Conservation (phyloP, 352 stramenopile species). For the Peronosclerospora sorghi region DNA sequence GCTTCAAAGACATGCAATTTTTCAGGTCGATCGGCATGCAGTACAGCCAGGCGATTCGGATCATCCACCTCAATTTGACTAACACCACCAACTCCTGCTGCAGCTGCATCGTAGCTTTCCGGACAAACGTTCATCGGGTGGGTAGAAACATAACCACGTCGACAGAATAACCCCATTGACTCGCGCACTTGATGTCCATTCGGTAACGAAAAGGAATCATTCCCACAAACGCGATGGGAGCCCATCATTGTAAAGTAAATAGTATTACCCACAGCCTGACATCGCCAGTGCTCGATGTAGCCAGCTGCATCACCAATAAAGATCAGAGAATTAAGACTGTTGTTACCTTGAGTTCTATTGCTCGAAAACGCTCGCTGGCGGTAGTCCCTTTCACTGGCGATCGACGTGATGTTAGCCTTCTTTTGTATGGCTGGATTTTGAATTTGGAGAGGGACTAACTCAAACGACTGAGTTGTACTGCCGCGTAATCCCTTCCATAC, state of each 20-base stretch:
- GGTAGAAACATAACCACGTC: conserved; percentile 22
- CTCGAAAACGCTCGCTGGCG: conserved; percentile 67
- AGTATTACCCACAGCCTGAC: conserved; percentile 28
- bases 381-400: conserved; percentile 71
- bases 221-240: conserved; percentile 14
- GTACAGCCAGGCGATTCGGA: conserved; percentile 65
- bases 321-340: conserved; percentile 58
- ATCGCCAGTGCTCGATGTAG: conserved; percentile 68
- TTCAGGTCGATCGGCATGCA: conserved; percentile 36
- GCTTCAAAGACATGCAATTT: conserved; percentile 64
- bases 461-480: conserved; percentile 27
- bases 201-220: conserved; percentile 1
- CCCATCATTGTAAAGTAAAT: conserved; percentile 77
- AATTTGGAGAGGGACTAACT: conserved; percentile 38
- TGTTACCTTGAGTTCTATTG: conserved; percentile 17
- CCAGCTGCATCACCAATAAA: conserved; percentile 56
- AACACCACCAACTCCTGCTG: conserved; percentile 8
- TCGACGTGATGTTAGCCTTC: conserved; percentile 57
- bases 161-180: conserved; percentile 16
- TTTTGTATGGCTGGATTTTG: conserved; percentile 31
- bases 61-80: conserved; percentile 78
- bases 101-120: conserved; percentile 1
- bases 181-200: conserved; percentile 2
- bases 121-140: conserved; percentile 7
- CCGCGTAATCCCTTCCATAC: conserved; percentile 53